Evolutionary conservation across 208 protist genomes (phyloP).

Genomic region (Crithidia fasciculata): DNA sequence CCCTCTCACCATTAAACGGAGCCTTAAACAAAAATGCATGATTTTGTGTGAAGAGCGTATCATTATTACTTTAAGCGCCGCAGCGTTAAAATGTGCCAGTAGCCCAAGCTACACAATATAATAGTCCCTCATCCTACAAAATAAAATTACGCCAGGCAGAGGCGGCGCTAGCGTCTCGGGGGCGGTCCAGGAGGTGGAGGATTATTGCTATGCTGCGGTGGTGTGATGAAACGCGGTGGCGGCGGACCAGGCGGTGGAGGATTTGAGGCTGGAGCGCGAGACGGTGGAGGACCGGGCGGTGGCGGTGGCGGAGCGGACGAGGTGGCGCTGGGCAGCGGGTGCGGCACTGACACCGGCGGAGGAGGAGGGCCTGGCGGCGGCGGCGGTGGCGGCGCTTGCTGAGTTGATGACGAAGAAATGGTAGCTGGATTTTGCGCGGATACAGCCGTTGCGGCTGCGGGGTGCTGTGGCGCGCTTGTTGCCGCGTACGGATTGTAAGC

Average conservation of each 20-base stretch:
- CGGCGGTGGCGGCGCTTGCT: neutral
- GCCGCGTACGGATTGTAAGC: neutral
- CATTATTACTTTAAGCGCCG: too few species aligned
- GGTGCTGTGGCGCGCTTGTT: neutral
- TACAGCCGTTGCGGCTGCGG: too few species aligned
- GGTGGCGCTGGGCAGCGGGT: too few species aligned
- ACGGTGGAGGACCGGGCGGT: conserved; percentile 1
- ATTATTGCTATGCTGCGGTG: neutral
- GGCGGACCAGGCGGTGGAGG: conserved; percentile 9
- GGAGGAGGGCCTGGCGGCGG: conserved; percentile 15
- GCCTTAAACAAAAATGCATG: too few species aligned
- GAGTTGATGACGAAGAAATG: neutral
- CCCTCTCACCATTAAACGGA: too few species aligned
- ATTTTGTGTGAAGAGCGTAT: too few species aligned
- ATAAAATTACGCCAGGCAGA: neutral
- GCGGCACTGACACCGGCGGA: too few species aligned
- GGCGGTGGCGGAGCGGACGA: neutral
- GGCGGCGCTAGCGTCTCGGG: neutral
- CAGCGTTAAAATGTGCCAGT: too few species aligned
- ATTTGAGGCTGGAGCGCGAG: neutral
- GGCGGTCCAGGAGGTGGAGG: conserved; percentile 36
- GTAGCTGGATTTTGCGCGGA: neutral
- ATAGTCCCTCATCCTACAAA: neutral
- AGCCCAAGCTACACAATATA: too few species aligned
- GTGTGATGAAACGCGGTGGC: conserved; percentile 19